Percentiles rank a stretch among this genome's conserved stretches.
Evolutionary conservation across 345 rosid genomes (phyloP).

Genomic region (Hibiscus mutabilis): DNA sequence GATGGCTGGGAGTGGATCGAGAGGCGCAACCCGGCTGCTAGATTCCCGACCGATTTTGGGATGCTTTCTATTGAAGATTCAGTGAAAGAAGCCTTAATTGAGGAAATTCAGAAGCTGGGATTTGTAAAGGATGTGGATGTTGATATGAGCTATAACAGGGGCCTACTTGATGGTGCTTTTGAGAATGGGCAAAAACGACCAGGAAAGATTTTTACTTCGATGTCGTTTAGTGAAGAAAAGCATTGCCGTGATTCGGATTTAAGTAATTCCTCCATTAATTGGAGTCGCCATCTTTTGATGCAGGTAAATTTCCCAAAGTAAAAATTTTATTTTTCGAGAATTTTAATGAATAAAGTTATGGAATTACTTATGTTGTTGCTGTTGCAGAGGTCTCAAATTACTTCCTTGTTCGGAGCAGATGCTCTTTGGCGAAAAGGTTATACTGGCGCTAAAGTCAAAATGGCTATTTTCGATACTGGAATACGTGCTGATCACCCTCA

Average conservation of each 20-base stretch:
- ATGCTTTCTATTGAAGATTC: slow-evolving; percentile 53
- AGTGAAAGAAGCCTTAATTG: slow-evolving; percentile 35
- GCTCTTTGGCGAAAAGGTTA: slow-evolving; percentile 83
- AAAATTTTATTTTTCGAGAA: neutral
- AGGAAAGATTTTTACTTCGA: slow-evolving; percentile 77
- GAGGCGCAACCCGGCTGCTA: slow-evolving; percentile 67
- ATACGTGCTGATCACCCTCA: slow-evolving; percentile 91
- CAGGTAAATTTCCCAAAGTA: slow-evolving; percentile 34
- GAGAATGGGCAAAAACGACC: slow-evolving; percentile 64
- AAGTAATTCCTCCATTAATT: slow-evolving; percentile 59
- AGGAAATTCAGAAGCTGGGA: slow-evolving; percentile 51
- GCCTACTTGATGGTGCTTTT: slow-evolving; percentile 54
- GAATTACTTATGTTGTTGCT: neutral
- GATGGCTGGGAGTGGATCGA: slow-evolving; percentile 85
- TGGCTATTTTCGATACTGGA: slow-evolving; percentile 99
- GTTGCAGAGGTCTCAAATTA: slow-evolving; percentile 75
- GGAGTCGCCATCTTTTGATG: slow-evolving; percentile 67
- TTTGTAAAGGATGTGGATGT: slow-evolving; percentile 75
- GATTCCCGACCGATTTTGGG: slow-evolving; percentile 85
- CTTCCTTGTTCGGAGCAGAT: slow-evolving; percentile 95
- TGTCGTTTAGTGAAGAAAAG: slow-evolving; percentile 69
- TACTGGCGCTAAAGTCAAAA: slow-evolving; percentile 84
- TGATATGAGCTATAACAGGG: slow-evolving; percentile 63
- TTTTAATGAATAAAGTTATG: neutral
- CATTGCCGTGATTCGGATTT: slow-evolving; percentile 25